Base-by-base conservation (phyloP, 1,284 basidiomycete species). In the Afroboletus lepidellus region DNA sequence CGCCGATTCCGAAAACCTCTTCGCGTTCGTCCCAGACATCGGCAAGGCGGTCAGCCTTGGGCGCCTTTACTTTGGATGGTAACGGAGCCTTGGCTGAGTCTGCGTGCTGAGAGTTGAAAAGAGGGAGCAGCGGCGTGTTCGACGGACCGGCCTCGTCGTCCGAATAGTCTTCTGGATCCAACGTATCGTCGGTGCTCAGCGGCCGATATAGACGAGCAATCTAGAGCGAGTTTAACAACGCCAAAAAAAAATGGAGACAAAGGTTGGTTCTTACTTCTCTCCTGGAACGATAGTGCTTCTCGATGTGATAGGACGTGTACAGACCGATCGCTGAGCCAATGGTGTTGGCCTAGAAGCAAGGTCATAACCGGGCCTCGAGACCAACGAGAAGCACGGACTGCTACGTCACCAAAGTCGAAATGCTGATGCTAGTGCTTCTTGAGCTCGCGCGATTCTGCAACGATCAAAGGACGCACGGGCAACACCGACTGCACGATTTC, bases 401-500 rank as follows among this genome's bases (percentile, higher is more conserved):
- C 69, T 43, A 95, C 73, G 69, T 94, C 90, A 44, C 87, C 86
- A 30, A 81, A 69, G 57, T 94, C 82, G 62, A 95, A 94, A 50
- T 81, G 76, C 66, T 93, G 92, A 66, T 86, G 82, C 83, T 91
- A 51, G 30, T 46, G 51, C 38, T 18, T 51, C n/a, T 37, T 54
- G 52, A 46, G 41, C 21, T 24, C 25, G 24, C 3, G 34, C 45
- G 18, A 36, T 23, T 21, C 16, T 6, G 8, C 16, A 20, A 25
- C 21, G 46, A 32, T 48, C 43, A 55, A 51, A 38, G 18, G 30
- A 50, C 52, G 41, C 59, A 91, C 89, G 53, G 93, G 92, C 52
- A 95, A 73, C 62, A 89, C 63, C 5, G 87, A 84, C 65, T 94
- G 92, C 1, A 95, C 84, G 59, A 94, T 73, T 69, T 95, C 93